Conservation (phyloP, 306 rosid species). For the Sicyos baderoa region DNA sequence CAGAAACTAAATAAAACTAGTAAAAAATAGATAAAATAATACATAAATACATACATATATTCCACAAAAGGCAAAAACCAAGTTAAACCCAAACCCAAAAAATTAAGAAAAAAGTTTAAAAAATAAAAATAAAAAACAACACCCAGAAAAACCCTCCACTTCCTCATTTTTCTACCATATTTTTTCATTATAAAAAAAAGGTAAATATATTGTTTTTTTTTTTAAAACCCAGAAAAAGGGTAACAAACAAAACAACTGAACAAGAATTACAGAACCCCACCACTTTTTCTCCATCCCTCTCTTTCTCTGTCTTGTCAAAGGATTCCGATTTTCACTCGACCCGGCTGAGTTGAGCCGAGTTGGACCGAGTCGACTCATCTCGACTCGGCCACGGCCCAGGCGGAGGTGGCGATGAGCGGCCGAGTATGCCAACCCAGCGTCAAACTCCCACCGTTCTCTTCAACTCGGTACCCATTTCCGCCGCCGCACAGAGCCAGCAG, state of each 20-base stretch:
- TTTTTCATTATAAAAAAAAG: too few species aligned
- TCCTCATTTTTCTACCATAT: too few species aligned
- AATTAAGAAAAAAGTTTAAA: neutral
- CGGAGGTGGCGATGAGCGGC: slow-evolving; percentile 78
- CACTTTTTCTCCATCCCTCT: slow-evolving; percentile 20
- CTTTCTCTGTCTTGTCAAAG: neutral
- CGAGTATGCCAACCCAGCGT: slow-evolving; percentile 88
- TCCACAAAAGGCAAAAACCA: neutral
- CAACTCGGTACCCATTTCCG: slow-evolving; percentile 66
- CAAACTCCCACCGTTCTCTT: slow-evolving; percentile 63
- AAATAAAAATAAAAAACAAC: neutral
- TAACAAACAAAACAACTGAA: neutral
- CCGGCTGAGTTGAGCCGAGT: slow-evolving; percentile 25
- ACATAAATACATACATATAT: neutral
- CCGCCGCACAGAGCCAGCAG: slow-evolving; percentile 53
- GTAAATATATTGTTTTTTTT: too few species aligned
- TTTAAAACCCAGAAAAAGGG: neutral
- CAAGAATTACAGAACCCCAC: slow-evolving; percentile 8
- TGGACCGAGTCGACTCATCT: slow-evolving; percentile 22
- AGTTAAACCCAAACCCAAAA: neutral
- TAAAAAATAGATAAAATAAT: too few species aligned
- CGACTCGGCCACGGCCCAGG: slow-evolving; percentile 51
- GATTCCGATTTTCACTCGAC: neutral
- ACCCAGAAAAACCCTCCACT: neutral
- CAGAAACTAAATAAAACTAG: neutral